Evolutionary conservation across 257 asterid genomes (phyloP).

Genomic region (Parsonsia alboflavescens): DNA sequence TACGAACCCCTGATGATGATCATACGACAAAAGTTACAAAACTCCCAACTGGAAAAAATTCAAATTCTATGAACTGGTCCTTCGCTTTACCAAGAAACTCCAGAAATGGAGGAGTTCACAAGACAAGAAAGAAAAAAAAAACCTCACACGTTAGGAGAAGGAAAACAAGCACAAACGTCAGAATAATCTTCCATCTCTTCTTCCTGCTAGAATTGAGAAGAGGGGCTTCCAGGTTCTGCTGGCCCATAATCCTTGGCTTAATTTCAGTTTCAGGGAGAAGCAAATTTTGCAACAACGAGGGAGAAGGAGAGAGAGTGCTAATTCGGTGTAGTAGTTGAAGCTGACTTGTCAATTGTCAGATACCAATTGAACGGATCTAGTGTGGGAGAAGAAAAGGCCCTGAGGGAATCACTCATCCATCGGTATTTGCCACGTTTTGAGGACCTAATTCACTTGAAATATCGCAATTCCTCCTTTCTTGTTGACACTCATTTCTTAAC

Average conservation of each 20-base stretch:
- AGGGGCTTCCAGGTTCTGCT: constrained; percentile 2
- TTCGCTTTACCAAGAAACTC: background rate
- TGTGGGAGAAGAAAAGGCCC: no score
- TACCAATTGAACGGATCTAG: no score
- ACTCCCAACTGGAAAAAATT: no score
- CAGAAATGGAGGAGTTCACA: background rate
- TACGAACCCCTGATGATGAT: background rate
- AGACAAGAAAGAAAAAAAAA: background rate
- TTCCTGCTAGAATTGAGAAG: background rate
- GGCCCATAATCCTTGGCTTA: constrained; percentile 1
- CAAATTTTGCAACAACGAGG: background rate
- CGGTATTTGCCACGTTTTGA: no score
- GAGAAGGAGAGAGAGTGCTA: background rate
- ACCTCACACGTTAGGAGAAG: constrained; percentile 2
- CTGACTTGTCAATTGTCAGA: background rate
- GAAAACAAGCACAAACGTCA: background rate
- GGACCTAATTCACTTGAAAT: no score
- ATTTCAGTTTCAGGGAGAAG: background rate
- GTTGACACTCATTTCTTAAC: no score
- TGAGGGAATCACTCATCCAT: no score
- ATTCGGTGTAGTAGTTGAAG: background rate
- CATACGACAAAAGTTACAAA: no score
- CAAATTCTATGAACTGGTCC: no score
- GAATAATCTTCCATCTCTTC: background rate
- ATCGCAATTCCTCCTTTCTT: no score